Base-by-base conservation (phyloP, 1,284 basidiomycete species). In the Cryptococcus wingfieldii region DNA sequence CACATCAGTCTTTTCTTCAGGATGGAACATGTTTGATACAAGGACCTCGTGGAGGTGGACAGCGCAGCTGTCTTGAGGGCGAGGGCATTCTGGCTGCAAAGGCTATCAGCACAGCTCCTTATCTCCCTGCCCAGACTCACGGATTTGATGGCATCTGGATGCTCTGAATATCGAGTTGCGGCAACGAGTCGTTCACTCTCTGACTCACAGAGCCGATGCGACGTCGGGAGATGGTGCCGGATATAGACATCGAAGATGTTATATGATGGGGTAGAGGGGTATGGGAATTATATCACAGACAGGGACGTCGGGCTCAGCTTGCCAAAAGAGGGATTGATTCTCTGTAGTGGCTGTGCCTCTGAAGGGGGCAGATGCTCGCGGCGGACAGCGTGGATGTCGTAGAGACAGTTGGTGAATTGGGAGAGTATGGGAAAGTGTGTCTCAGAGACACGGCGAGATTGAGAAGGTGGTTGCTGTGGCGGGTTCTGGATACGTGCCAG, bases 1-100 rank as follows among this genome's bases (percentile, higher is more conserved):
- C 62, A 65, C 37, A 70, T 50, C 48, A 77, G 55, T 16, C 72
- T 62, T 55, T 71, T 73, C 47, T 69, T 58, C 47, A 75, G 61
- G 38, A 67, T 65, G 8, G 71, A 70, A 47, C 75, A 76, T 53
- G 70, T 72, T 54, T 77, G 72, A 58, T 71, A 75, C 42, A 77
- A 53, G 18, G 76, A 71, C 55, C 72, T 69, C 14, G 70, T 74
- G 31, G 45, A 46, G 8, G 71, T 70, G 23, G 72, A 71, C 55
- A 77, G 59, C 23, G 74, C 68, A 14, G 76, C 76, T 42, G 76
- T 77, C 59, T 76, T 75, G 42, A 76, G 67, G 5, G 76, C 76
- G 25, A 77, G 61, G 3, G 75, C 68, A 47, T 77, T 77, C 63
- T 72, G 71, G 9, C 74, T 76, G 54, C 6, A 28, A 16, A 42